Evolutionary conservation across 495 filamentous ascomycete species (phyloP).

Genomic region (Bacidia rubella): DNA sequence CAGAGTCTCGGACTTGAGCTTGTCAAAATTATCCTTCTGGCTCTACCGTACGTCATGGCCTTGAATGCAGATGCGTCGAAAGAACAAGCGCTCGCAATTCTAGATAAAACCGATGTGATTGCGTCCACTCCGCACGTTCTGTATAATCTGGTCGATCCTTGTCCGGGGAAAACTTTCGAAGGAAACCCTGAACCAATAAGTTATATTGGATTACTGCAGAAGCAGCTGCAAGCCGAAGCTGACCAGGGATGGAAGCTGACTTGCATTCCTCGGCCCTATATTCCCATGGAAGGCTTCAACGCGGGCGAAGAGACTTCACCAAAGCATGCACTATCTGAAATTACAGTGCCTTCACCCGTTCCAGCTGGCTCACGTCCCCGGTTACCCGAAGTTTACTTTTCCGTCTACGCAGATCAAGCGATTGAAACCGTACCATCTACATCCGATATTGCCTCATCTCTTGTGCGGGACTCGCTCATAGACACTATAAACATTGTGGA

Average conservation of each 20-base stretch:
- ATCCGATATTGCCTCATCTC: slow-evolving; percentile 57
- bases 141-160: slow-evolving; percentile 73
- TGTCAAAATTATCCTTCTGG: slow-evolving; percentile 87
- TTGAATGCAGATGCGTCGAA: slow-evolving; percentile 51
- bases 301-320: slow-evolving; percentile 25
- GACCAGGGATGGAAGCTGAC: slow-evolving; percentile 55
- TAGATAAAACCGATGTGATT: slow-evolving; percentile 88
- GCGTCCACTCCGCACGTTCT: slow-evolving; percentile 70
- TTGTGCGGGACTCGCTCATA: slow-evolving; percentile 73
- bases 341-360: slow-evolving; percentile 62
- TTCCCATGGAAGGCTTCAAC: slow-evolving; percentile 39
- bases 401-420: slow-evolving; percentile 79
- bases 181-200: slow-evolving; percentile 45
- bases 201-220: slow-evolving; percentile 72
- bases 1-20: slow-evolving; percentile 65
- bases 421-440: slow-evolving; percentile 79
- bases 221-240: slow-evolving; percentile 63
- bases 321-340: slow-evolving; percentile 63
- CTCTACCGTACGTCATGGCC: slow-evolving; percentile 80
- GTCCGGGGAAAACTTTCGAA: slow-evolving; percentile 42
- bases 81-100: slow-evolving; percentile 56
- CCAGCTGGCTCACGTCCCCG: slow-evolving; percentile 57
- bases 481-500: slow-evolving; percentile 92
- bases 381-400: slow-evolving; percentile 88
- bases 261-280: slow-evolving; percentile 78